A percentile compares a stretch with the other conserved stretches of the same genome.
Conservation (phyloP, 441 rosid species). For the Melastoma candidum region DNA sequence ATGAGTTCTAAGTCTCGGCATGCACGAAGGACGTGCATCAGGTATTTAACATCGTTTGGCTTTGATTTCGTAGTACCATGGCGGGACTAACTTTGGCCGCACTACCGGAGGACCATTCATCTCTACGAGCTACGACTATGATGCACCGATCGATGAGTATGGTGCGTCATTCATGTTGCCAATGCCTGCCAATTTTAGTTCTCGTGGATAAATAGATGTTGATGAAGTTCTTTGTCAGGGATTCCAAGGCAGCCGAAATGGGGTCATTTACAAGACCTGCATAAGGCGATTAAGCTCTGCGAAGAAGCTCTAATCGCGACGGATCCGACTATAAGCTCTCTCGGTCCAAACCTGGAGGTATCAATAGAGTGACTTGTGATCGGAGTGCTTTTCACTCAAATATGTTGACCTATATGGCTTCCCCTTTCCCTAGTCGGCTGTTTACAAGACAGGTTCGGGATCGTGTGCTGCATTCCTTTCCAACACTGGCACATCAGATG, state of each 20-base stretch:
- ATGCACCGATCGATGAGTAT: conserved; percentile 82
- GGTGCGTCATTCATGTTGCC: conserved; percentile 24
- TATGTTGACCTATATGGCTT: too few relatives aligned
- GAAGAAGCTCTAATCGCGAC: conserved; percentile 48
- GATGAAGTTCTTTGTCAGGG: conserved; percentile 29
- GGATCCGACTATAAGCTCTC: conserved; percentile 44
- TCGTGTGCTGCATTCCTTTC: conserved; percentile 68
- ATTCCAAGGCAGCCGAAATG: conserved; percentile 61
- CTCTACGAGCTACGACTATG: conserved; percentile 67
- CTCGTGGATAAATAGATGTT: not conserved
- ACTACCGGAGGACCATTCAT: conserved; percentile 77
- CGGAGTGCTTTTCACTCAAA: too few relatives aligned
- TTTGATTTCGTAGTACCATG: conserved; percentile 46
- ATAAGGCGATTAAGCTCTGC: conserved; percentile 67
- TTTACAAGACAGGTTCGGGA: conserved; percentile 47
- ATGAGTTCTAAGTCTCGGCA: too few relatives aligned
- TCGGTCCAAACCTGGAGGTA: conserved; percentile 60
- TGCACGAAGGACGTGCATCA: too few relatives aligned
- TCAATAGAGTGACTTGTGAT: too few relatives aligned
- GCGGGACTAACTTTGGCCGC: conserved; percentile 71
- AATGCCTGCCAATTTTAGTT: too few relatives aligned
- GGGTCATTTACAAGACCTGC: conserved; percentile 64
- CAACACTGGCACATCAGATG: conserved; percentile 38
- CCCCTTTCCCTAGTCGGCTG: conserved; percentile 37
- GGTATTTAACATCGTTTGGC: conserved; percentile 2